Evolutionary conservation across 1,284 basidiomycete genomes (phyloP), one percentile per base, ranked within the genome.

Genomic region (Polyporus tsugae): DNA sequence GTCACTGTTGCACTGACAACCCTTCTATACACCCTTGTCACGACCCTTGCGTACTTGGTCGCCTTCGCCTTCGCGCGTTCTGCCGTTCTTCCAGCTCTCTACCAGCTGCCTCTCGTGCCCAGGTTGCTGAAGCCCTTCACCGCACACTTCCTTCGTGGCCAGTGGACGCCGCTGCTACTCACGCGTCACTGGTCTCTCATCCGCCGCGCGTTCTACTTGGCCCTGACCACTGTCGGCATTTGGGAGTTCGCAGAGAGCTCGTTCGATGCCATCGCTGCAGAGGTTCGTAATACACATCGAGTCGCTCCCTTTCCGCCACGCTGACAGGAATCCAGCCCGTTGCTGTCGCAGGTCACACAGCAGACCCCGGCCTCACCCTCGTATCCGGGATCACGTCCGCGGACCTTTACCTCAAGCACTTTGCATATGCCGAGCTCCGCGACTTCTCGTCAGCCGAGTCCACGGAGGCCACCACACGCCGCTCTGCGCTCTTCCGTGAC

Each of bases 401-500:
- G 1, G 85, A 88, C 66, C 72, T 76, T 4, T 80, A 86, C 22
- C 88, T 86, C 76, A 84, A 85, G 65, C 85, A 88, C 73, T 86
- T 87, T 67, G 89, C 90, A 0, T 89, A 86, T 67, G 79, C 82
- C 0, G 89, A 91, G 70, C 80, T 92, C 44, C 76, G 75, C 3
- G 80, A 82, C 1, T 74, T 90, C 13, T 82, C 86, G 0, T 73
- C 78, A 15, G 85, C 85, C 38, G 78, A 82, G 17, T 80, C 82
- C 3, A 62, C 82, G 0, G 69, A 79, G 5, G 84, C 83, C 0
- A 76, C 79, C 15, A 74, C 83, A 0, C 70, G 83, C 42, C 84
- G 92, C 7, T 82, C 84, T 1, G 84, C 86, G 0, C 78, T 95
- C 1, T 94, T 94, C 74, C 84, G 83, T 1, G 92, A 94, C 74